Evolutionary conservation across 1,284 basidiomycete genomes (phyloP).

Genomic region (Ustilago sp.): DNA sequence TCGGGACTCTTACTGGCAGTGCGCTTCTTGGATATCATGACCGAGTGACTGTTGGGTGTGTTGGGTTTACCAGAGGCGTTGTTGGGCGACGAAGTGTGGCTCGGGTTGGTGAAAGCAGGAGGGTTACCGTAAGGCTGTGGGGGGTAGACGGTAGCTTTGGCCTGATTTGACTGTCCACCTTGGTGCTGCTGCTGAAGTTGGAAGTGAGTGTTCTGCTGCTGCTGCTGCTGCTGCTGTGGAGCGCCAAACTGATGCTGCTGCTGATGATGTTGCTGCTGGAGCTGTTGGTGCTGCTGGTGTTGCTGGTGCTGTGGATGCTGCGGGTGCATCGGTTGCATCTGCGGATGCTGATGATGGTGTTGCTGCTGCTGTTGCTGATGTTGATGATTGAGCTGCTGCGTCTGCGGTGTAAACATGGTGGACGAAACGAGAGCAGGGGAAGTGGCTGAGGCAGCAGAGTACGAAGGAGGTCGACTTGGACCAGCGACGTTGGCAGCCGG

Average conservation of each 20-base stretch:
- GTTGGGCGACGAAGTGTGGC: conserved; percentile 49
- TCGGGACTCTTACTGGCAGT: conserved; percentile 57
- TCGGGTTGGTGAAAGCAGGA: conserved; percentile 29
- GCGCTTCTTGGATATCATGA: conserved; percentile 52
- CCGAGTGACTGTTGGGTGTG: conserved; percentile 38
- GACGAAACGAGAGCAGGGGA: conserved; percentile 33
- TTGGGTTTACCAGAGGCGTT: conserved; percentile 36
- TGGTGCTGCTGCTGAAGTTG: conserved; percentile 26
- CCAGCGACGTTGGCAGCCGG: conserved; percentile 27
- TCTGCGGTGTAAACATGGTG: conserved; percentile 40
- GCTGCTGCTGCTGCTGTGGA: conserved; percentile 26
- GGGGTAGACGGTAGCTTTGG: conserved; percentile 46
- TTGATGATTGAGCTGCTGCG: conserved; percentile 30
- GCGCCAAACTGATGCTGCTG: conserved; percentile 21
- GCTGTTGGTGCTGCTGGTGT: conserved; percentile 28
- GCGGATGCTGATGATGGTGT: conserved; percentile 26
- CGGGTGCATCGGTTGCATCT: conserved; percentile 30
- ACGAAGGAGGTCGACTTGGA: conserved; percentile 29
- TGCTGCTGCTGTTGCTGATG: conserved; percentile 29
- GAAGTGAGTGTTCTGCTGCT: conserved; percentile 31
- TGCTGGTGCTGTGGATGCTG: conserved; percentile 36
- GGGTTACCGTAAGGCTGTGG: conserved; percentile 56
- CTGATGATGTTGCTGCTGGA: conserved; percentile 14
- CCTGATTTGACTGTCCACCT: conserved; percentile 23
- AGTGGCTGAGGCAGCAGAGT: conserved; percentile 21